Evolutionary conservation across 495 filamentous ascomycete genomes (phyloP), one percentile per base, ranked within the genome.

Genomic region (Niebla homalea): DNA sequence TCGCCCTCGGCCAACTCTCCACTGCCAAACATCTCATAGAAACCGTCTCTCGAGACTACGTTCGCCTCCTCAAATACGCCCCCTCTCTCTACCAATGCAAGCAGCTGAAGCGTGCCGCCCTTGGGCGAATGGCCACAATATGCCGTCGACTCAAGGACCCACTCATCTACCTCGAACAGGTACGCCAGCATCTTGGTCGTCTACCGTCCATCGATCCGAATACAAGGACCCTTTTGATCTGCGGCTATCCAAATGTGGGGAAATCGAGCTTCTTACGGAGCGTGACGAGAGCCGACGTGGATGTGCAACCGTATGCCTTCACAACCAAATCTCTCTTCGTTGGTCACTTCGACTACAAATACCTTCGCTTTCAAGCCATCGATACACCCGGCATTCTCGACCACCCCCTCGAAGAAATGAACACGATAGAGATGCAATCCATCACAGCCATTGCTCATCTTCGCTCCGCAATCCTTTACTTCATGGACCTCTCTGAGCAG

Each of bases 331-430:
- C 81, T 59, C 73, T 98, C 61, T 97, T 96, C 60, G 93, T 97
- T 18, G 92, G 92, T 40, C 92, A 98, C 64, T 95, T 97, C 60
- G 92, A 98, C 71, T 98, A 96, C 75, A 94, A 94, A 65, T 97
- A 94, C 69, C 75, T 95, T 42, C 82, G 89, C 43, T 95, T 94
- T 71, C 86, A 92, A 65, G 84, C 79, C 57, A 92, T 86, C 66
- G 87, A 77, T 77, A 94, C 76, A 56, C 90, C 90, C 12, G 92
- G 92, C 67, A 94, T 98, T 63, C 73, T 97, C 50, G 92, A 98
- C 62, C 93, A 98, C 64, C 93, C 92, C 14, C 76, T 98, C 10
- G 93, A 97, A 68, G 92, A 98, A 70, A 98, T 98, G 92, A 98
- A 97, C 70, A 96, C 92, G 10, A 98, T 98, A 64, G 93, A 98